Percentiles rank a stretch among this genome's conserved stretches.
Conservation (phyloP, 2,329 filamentous ascomycete species). For the Colletotrichum sp. region DNA sequence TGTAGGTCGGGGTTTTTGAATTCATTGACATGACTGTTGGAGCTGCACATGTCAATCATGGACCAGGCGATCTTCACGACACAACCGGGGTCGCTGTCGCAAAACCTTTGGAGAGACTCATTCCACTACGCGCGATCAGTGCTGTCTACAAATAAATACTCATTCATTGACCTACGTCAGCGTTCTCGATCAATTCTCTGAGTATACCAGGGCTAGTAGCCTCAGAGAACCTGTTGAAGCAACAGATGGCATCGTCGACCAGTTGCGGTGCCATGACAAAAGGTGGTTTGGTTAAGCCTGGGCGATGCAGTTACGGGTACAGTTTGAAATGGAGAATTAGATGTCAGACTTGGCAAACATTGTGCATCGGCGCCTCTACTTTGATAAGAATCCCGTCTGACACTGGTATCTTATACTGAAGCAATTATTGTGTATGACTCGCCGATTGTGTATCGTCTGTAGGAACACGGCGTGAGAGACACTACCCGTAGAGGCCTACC, state of each 20-base stretch:
- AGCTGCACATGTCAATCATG: background rate
- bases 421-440: no score
- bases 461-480: no score
- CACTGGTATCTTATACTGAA: background rate
- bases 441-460: background rate
- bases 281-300: background rate
- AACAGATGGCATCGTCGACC: background rate
- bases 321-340: background rate
- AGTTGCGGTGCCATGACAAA: background rate
- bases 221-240: background rate
- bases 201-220: background rate
- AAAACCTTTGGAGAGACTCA: background rate
- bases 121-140: background rate
- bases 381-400: background rate
- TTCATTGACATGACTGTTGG: background rate
- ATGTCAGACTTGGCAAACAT: background rate
- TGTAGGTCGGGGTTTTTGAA: background rate
- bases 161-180: background rate
- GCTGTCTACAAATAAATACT: background rate
- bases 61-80: background rate
- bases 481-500: background rate
- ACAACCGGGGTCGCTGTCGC: background rate
- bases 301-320: background rate
- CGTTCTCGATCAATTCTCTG: background rate
- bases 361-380: background rate